A percentile compares a stretch with the other conserved stretches of the same genome.
These are phyloP conservation scores for Pleurotus salmoneostramineus DNA, from an alignment of 768 basidiomycete genomes.

Conservation along the genomic window DNA sequence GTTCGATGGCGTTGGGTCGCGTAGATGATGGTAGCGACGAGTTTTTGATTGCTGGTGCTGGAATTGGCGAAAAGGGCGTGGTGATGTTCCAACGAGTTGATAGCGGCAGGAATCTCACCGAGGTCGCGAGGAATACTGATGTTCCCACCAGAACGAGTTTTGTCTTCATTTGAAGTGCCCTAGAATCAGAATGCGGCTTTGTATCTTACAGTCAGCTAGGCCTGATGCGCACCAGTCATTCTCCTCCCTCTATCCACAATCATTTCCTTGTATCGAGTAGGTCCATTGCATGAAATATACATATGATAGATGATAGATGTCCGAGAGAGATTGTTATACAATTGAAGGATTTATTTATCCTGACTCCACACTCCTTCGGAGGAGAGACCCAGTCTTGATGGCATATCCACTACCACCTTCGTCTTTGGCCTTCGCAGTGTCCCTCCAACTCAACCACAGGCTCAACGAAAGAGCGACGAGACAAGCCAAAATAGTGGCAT, in stretches of 20 bases:
- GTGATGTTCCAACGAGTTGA: slow-evolving; percentile 52
- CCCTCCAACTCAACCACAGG: slow-evolving; percentile 48
- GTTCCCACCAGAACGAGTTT: slow-evolving; percentile 50
- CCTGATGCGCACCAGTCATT: neutral
- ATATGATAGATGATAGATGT: no score
- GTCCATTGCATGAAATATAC: no score
- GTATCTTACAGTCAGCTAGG: no score
- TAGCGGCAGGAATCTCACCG: slow-evolving; percentile 45
- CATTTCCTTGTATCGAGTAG: neutral
- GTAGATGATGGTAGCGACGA: slow-evolving; percentile 36
- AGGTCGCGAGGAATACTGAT: slow-evolving; percentile 50
- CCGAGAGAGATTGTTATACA: no score
- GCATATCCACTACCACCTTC: neutral
- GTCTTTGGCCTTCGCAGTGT: slow-evolving; percentile 15
- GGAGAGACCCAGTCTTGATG: neutral
- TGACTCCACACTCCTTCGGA: neutral
- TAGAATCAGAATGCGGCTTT: neutral
- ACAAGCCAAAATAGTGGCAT: slow-evolving; percentile 47
- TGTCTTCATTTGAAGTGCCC: slow-evolving; percentile 20
- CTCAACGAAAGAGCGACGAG: slow-evolving; percentile 41
- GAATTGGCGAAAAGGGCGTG: slow-evolving; percentile 50
- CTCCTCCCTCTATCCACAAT: neutral
- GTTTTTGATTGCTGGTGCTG: slow-evolving; percentile 53
- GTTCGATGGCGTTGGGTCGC: slow-evolving; percentile 47
- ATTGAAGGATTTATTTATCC: neutral